Evolutionary conservation across 768 basidiomycete genomes (phyloP), one percentile per base, ranked within the genome.

Genomic region (Boletus pseudo-olivaceus): DNA sequence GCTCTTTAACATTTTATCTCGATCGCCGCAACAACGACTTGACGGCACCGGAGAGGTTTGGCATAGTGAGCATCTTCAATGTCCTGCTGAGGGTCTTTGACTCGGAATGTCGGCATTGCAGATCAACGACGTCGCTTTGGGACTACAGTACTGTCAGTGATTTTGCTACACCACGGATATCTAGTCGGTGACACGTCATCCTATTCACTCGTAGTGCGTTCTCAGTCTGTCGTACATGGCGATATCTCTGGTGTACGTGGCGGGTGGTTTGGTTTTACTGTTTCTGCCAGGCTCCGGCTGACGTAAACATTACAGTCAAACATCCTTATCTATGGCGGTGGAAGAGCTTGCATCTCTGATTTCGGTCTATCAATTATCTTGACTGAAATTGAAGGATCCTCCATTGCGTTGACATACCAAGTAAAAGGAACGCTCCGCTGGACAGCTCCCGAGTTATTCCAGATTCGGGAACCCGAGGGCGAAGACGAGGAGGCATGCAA

Each of bases 301-400:
- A 53, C 27, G 11, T 39, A 4, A 23, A 9, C 2, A 17, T 30
- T 19, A 5, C 37, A 70, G 78, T 71, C 77, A 0, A 82, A 82
- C 46, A 66, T 82, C 43, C 72, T 81, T 6, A 70, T 82, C 33
- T 65, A 76, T 51, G 67, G 66, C 40, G 64, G 74, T 17, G 73
- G 74, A 20, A 72, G 73, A 30, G 78, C 74, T 1, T 73, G 73
- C 27, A 62, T 82, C 7, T 70, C 72, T 30, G 78, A 81, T 54
- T 79, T 81, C 49, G 78, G 79, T 4, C 59, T 81, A 3, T 80
- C 78, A 2, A 72, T 64, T 23, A 65, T 80, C 47, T 57, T 70
- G 33, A 66, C 64, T 1, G 71, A 76, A 34, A 59, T 76, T 29
- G 61, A 71, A 38, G 66, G 66, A 6, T 66, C 66, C 17, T 69